A percentile compares a stretch with the other conserved stretches of the same genome.
Conservation (phyloP, 2,329 filamentous ascomycete genomes). For the Pseudogymnoascus sp. region DNA sequence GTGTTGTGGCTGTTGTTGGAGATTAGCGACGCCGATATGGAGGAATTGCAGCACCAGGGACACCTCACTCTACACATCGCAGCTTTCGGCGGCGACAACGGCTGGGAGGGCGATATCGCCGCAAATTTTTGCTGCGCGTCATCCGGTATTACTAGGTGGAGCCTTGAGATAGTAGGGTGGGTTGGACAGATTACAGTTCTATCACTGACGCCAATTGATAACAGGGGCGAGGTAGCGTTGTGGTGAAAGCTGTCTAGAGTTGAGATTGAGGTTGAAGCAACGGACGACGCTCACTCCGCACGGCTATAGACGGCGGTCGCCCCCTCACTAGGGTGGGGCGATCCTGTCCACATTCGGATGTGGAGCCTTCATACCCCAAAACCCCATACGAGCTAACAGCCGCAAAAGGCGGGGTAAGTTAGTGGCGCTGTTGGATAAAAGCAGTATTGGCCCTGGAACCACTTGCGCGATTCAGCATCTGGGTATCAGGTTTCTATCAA, state of each 20-base stretch:
- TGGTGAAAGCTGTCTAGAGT: background rate
- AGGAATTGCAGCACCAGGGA: background rate
- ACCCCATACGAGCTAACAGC: background rate
- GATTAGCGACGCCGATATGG: background rate
- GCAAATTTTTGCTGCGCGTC: background rate
- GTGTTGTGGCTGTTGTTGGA: background rate
- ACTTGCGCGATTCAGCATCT: background rate
- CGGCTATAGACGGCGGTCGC: background rate
- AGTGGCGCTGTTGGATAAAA: background rate
- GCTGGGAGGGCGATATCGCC: conserved; percentile 12
- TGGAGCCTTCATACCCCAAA: background rate
- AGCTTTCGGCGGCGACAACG: conserved; percentile 12
- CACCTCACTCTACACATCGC: conserved; percentile 6
- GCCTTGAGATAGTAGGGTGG: background rate
- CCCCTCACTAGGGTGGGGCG: background rate
- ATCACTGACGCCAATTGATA: background rate
- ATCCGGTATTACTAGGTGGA: background rate
- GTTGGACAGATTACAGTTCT: background rate
- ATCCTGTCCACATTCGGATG: background rate
- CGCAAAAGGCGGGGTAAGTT: background rate
- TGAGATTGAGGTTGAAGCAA: background rate
- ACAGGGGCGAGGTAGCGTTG: background rate
- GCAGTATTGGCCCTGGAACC: background rate
- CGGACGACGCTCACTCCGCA: background rate
- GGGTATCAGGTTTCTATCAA: background rate